Base-by-base conservation (phyloP, 805 yeast genomes). In the Spathaspora arborariae region DNA sequence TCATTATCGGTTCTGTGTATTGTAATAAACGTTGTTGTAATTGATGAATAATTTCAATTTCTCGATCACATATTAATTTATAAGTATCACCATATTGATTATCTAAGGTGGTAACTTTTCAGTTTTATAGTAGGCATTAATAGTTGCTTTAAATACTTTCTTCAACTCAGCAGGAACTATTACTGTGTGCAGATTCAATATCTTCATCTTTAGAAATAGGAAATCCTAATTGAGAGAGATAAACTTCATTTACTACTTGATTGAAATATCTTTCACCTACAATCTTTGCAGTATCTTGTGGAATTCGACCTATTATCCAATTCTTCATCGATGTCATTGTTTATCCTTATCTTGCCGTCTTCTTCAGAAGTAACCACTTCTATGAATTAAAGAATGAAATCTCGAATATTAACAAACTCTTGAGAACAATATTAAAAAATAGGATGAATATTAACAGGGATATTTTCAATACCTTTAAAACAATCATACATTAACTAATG, bases 211-310 rank as follows among this genome's bases (percentile, higher is more conserved):
- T 33, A 4, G 48, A 48, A 20, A 48, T 30, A n/a, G 45, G 39
- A 22, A 48, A 48, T 2, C 51, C 51, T 20, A 48, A 18, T 35
- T 48, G 51, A 1, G 48, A 48, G 19, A 48, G 44, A 20, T 48
- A 48, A 4, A 44, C 48, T 20, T 27, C 41, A 27, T 45, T 41
- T 5, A 45, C n/a, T 7, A 16, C 5, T n/a, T 48, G 42, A 19
- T 18, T 13, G 5, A n/a, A 13, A n/a, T 30, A 36, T n/a, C 30
- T 20, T 34, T 18, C 24, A 8, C 34, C 34, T 6, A 41, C 42
- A 4, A 13, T 20, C 22, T 45, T 39, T 1, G 45, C 48, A 6
- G 39, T 36, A 13, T 24, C 13, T 24, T 45, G 43, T 9, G 45
- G 20, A 10, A 48, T 33, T 10, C 27, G 8, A 19, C 45, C 51